Evolutionary conservation across 805 yeast genomes (phyloP).

Genomic region (Cyberlindnera bimundalis): DNA sequence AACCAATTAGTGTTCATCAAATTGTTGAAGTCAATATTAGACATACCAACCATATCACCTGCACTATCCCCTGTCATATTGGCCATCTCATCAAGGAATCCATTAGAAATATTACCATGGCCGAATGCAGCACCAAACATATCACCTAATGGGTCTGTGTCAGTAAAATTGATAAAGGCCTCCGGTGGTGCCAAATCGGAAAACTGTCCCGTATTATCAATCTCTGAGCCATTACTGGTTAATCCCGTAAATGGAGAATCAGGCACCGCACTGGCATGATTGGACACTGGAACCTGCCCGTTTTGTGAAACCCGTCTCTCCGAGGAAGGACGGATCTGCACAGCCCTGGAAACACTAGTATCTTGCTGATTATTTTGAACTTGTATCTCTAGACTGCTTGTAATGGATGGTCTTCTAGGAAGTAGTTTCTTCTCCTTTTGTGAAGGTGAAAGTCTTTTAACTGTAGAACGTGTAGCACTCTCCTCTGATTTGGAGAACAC

Average conservation of each 20-base stretch:
- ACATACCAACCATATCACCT: constrained; percentile 4
- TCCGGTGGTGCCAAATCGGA: constrained; percentile 13
- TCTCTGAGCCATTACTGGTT: not conserved
- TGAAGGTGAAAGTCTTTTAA: not conserved
- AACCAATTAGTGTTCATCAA: constrained; percentile 28
- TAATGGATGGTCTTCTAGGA: not conserved
- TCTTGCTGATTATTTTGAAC: too few species aligned
- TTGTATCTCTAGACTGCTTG: constrained; percentile 10
- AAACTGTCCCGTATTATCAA: not conserved
- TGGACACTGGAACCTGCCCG: too few species aligned
- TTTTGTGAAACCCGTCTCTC: too few species aligned
- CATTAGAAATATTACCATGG: not conserved
- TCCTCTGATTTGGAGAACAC: constrained; percentile 12
- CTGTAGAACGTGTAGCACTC: constrained; percentile 14
- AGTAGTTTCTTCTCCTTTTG: not conserved
- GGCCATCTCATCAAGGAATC: constrained; percentile 9
- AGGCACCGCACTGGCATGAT: too few species aligned
- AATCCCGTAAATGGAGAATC: constrained; percentile 1
- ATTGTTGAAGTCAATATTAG: constrained; percentile 16
- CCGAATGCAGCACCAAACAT: constrained; percentile 15
- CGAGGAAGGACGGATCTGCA: too few species aligned
- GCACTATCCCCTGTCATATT: constrained; percentile 4
- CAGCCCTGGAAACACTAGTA: too few species aligned
- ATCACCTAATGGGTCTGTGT: constrained; percentile 20
- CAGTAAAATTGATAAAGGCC: constrained; percentile 12